These are phyloP conservation scores for Hypholoma sublateritium DNA, from an alignment of 768 basidiomycete genomes.

Conservation along the genomic window DNA sequence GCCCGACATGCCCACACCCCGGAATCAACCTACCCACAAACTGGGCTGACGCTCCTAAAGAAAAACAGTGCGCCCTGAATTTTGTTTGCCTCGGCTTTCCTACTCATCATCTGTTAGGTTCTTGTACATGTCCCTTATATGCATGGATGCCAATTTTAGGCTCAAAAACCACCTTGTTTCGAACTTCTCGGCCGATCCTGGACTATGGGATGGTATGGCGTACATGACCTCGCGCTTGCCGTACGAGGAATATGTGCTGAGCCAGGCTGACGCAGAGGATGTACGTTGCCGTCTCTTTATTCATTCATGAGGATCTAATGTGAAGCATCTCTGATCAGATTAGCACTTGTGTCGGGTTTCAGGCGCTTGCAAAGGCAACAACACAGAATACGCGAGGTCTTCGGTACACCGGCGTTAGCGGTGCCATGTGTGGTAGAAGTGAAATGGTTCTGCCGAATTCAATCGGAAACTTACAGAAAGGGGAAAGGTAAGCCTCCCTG, in stretches of 20 bases:
- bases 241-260: slow-evolving; percentile 12
- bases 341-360: slow-evolving; percentile 15
- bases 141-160: slow-evolving; percentile 14
- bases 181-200: slow-evolving; percentile 11
- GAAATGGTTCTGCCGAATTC: slow-evolving; percentile 13
- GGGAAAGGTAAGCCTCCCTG: slow-evolving; percentile 26
- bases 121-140: slow-evolving; percentile 10
- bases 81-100: neutral
- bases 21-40: slow-evolving; percentile 22
- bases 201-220: slow-evolving; percentile 4
- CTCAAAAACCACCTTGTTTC: slow-evolving; percentile 12
- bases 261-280: slow-evolving; percentile 4
- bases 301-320: no score
- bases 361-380: slow-evolving; percentile 12
- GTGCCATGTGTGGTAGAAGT: slow-evolving; percentile 1
- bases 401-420: slow-evolving; percentile 13
- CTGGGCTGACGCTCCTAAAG: slow-evolving; percentile 15
- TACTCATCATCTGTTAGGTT: neutral
- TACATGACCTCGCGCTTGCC: slow-evolving; percentile 8
- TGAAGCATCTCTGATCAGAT: no score
- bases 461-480: slow-evolving; percentile 29
- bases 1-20: slow-evolving; percentile 28
- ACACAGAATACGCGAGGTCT: slow-evolving; percentile 7
- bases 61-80: neutral
- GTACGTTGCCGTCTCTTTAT: no score